Conservation (phyloP, 495 filamentous ascomycete species). For the Neurospora sp. region DNA sequence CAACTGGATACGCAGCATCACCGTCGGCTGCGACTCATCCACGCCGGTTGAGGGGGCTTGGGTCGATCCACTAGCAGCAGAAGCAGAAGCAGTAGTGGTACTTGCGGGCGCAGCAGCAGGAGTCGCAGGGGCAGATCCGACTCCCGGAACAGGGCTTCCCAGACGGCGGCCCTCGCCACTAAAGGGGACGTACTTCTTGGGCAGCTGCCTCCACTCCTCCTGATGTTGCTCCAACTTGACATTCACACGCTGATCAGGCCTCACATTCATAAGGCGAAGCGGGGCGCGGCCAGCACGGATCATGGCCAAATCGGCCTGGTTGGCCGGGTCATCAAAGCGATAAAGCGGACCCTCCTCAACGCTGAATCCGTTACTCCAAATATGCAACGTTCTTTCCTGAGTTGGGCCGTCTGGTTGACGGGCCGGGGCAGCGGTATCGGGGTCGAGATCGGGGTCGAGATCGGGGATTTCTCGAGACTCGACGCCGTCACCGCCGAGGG, state of each 20-base stretch:
- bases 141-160: slow-evolving; percentile 82
- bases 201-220: slow-evolving; percentile 71
- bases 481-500: slow-evolving; percentile 81
- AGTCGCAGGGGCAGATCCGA: slow-evolving; percentile 24
- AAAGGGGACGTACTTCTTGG: slow-evolving; percentile 83
- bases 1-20: slow-evolving; percentile 80
- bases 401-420: slow-evolving; percentile 29
- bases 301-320: slow-evolving; percentile 67
- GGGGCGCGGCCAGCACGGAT: slow-evolving; percentile 85
- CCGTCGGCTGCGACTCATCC: slow-evolving; percentile 64
- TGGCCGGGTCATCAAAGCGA: slow-evolving; percentile 78
- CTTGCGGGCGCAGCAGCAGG: slow-evolving; percentile 23
- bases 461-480: slow-evolving; percentile 64
- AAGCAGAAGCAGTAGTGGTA: slow-evolving; percentile 30
- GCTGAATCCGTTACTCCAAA: slow-evolving; percentile 92
- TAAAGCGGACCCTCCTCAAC: slow-evolving; percentile 90
- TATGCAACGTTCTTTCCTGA: slow-evolving; percentile 60
- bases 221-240: slow-evolving; percentile 81
- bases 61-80: slow-evolving; percentile 25
- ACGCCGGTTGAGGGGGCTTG: slow-evolving; percentile 39
- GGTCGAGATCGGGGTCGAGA: slow-evolving; percentile 44
- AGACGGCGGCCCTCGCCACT: slow-evolving; percentile 71
- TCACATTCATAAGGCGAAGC: slow-evolving; percentile 78
- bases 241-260: slow-evolving; percentile 75
- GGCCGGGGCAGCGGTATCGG: slow-evolving; percentile 29